Evolutionary conservation across 2,329 filamentous ascomycete genomes (phyloP).

Genomic region (Parasarocladium wereldwijsianum): DNA sequence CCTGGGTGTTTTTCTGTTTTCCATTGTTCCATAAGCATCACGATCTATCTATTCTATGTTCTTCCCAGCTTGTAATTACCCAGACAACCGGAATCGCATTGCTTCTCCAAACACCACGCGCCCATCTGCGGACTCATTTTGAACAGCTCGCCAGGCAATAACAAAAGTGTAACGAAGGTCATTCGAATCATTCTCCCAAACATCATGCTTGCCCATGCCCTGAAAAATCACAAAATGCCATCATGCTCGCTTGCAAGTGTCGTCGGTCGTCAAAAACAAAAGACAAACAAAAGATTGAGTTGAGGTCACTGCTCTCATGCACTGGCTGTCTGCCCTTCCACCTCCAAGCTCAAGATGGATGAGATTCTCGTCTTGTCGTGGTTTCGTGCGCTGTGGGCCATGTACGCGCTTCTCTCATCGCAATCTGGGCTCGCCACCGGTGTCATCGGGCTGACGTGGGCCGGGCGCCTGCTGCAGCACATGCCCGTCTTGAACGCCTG

Average conservation of each 20-base stretch:
- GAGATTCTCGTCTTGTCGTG: slow-evolving; percentile 3
- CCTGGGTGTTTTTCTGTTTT: no score
- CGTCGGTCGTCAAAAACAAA: slow-evolving; percentile 1
- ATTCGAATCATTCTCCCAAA: neutral
- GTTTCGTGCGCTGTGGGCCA: no score
- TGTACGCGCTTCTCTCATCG: slow-evolving; percentile 3
- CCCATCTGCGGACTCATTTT: neutral
- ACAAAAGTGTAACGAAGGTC: slow-evolving; percentile 2
- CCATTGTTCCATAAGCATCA: no score
- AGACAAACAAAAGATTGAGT: neutral
- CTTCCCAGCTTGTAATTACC: no score
- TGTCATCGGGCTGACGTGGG: slow-evolving; percentile 32
- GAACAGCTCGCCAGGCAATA: neutral
- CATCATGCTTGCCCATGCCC: no score
- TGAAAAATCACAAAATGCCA: no score
- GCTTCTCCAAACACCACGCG: no score
- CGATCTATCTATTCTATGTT: no score
- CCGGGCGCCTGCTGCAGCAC: slow-evolving; percentile 23
- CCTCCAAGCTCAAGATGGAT: slow-evolving; percentile 3
- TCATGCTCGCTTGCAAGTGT: no score
- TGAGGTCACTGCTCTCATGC: neutral
- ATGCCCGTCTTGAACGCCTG: slow-evolving; percentile 49
- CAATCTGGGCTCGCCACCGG: slow-evolving; percentile 31
- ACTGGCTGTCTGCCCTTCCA: neutral
- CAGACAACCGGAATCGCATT: no score